phyloP scores from a whole-genome alignment of 768 basidiomycete species.

The Leucosporidium creatinivorum region DNA sequence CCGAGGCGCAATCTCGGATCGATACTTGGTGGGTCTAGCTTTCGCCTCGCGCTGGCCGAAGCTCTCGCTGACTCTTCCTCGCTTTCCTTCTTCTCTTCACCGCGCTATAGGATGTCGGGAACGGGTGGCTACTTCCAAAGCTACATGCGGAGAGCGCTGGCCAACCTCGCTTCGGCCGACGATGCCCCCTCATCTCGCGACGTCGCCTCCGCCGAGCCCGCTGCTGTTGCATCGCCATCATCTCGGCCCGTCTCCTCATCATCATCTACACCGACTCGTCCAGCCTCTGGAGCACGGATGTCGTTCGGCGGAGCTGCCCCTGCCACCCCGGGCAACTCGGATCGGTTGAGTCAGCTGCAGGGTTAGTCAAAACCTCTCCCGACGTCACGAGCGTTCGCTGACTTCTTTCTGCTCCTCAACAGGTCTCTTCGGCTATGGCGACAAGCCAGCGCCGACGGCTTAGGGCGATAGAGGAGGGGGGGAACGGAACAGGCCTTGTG shows the following conservation, averaged over 20 bases:
- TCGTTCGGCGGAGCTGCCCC: no score
- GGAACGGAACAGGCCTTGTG: no score
- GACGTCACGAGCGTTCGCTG: no score
- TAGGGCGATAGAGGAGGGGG: no score
- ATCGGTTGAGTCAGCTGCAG: no score
- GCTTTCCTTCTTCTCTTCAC: neutral
- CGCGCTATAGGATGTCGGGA: constrained; percentile 59
- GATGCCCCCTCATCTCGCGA: constrained; percentile 38
- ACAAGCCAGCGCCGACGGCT: no score
- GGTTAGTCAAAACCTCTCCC: no score
- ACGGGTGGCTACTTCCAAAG: constrained; percentile 85
- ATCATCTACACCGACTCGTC: neutral
- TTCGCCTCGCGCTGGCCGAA: neutral
- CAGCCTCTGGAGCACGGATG: neutral
- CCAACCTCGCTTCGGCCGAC: constrained; percentile 79
- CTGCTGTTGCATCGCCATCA: neutral
- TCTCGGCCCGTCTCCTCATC: neutral
- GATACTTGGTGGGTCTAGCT: constrained; percentile 29
- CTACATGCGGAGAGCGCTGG: constrained; percentile 79
- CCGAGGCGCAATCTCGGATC: constrained; percentile 43
- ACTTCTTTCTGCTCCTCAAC: no score
- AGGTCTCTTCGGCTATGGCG: no score
- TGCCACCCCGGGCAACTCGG: no score
- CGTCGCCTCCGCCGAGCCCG: neutral
- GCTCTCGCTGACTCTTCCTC: no score